Conservation (phyloP, 1,139 yeast genomes). For the Wickerhamiella infanticola region DNA sequence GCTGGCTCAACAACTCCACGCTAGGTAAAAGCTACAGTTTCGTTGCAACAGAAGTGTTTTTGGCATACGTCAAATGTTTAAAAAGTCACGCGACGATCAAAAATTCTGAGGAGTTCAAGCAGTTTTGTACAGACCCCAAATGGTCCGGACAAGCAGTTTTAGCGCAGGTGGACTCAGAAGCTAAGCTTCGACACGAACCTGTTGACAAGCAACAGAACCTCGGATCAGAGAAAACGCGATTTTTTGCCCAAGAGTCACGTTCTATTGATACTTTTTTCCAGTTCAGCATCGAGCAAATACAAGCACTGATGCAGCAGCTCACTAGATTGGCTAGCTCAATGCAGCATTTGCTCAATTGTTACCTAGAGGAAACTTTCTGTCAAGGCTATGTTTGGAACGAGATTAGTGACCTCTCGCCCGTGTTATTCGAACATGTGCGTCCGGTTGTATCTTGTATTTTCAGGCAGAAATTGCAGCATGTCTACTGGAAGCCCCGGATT, state of each 20-base stretch:
- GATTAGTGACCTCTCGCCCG: neutral
- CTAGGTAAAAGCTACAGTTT: neutral
- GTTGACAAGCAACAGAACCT: conserved; percentile 4
- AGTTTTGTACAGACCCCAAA: conserved; percentile 2
- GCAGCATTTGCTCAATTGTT: conserved; percentile 1
- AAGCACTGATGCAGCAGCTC: conserved; percentile 1
- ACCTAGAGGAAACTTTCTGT: neutral
- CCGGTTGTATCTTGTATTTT: neutral
- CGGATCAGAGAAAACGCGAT: conserved; percentile 5
- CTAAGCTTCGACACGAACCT: neutral
- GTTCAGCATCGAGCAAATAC: conserved; percentile 9
- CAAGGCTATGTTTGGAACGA: neutral
- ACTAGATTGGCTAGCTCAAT: neutral
- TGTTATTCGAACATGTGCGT: neutral
- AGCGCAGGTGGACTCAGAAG: neutral
- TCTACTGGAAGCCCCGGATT: neutral
- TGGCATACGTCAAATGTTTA: conserved; percentile 4
- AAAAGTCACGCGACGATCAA: conserved; percentile 7
- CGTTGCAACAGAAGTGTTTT: neutral
- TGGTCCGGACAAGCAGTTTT: neutral
- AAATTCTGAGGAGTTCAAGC: conserved; percentile 2
- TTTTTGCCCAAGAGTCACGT: conserved; percentile 4
- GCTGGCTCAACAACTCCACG: neutral
- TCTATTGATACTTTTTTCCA: conserved; percentile 11
- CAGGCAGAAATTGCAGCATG: neutral